phyloP scores from a whole-genome alignment of 495 filamentous ascomycete genomes.

The Neurospora cerealis region DNA sequence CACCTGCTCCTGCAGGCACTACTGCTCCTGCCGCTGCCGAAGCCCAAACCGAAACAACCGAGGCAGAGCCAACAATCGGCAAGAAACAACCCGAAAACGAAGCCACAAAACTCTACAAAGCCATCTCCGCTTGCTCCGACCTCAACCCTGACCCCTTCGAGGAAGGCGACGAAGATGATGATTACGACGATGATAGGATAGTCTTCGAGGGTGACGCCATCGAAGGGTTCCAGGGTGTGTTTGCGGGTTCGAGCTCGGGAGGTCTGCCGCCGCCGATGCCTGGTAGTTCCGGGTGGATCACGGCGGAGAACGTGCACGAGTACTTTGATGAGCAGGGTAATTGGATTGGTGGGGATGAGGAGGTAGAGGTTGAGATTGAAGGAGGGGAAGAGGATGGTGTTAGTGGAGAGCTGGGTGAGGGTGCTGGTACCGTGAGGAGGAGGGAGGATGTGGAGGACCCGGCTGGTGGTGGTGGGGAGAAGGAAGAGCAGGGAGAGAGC shows the following conservation, averaged over 20 bases:
- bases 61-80: background rate
- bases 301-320: conserved; percentile 84
- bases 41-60: conserved; percentile 20
- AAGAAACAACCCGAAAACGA: conserved; percentile 15
- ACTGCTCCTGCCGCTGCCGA: conserved; percentile 6
- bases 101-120: conserved; percentile 53
- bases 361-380: background rate
- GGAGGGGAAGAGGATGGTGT: conserved; percentile 16
- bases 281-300: conserved; percentile 91
- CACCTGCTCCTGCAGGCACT: conserved; percentile 2
- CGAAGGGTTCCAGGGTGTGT: conserved; percentile 37
- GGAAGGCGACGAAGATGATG: conserved; percentile 39
- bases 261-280: conserved; percentile 67
- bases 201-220: conserved; percentile 47
- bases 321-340: conserved; percentile 50
- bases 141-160: conserved; percentile 68
- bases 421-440: conserved; percentile 31
- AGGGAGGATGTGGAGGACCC: conserved; percentile 28
- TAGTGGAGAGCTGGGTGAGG: conserved; percentile 34
- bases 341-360: conserved; percentile 34
- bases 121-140: conserved; percentile 78
- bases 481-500: conserved; percentile 21
- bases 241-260: conserved; percentile 33
- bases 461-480: conserved; percentile 16
- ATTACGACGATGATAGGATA: conserved; percentile 43